Evolutionary conservation across 805 yeast species (phyloP).

Genomic region (Lipomyces yamanashiensis): DNA sequence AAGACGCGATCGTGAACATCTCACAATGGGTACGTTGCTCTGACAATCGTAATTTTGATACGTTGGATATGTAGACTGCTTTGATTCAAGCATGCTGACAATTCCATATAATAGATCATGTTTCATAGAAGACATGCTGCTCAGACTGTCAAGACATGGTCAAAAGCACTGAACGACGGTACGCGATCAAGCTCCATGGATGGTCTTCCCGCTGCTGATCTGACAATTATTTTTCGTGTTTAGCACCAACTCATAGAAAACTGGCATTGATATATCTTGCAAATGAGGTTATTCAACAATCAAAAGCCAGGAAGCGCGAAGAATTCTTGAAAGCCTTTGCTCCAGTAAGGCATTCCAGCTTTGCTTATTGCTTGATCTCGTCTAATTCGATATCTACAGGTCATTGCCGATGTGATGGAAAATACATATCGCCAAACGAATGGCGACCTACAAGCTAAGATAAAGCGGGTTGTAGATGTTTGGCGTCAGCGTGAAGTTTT

Average conservation of each 20-base stretch:
- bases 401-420: conserved; percentile 47
- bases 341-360: conserved; percentile 40
- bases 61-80: not conserved
- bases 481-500: conserved; percentile 70
- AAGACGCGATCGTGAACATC: conserved; percentile 72
- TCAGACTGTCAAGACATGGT: conserved; percentile 61
- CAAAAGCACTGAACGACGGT: conserved; percentile 45
- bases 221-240: not conserved
- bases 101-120: conserved; percentile 43
- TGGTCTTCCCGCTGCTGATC: not conserved
- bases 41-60: conserved; percentile 12
- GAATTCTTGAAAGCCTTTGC: conserved; percentile 66
- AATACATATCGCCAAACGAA: conserved; percentile 48
- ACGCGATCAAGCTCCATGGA: not conserved
- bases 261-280: conserved; percentile 69
- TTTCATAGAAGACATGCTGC: conserved; percentile 66
- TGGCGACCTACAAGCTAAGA: conserved; percentile 54
- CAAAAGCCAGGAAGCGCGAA: conserved; percentile 62
- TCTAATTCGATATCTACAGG: conserved; percentile 20
- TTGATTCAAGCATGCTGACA: not conserved
- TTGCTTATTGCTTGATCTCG: not conserved
- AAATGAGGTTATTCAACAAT: conserved; percentile 82
- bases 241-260: conserved; percentile 50
- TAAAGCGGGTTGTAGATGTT: conserved; percentile 63
- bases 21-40: conserved; percentile 63